Evolutionary conservation across 257 asterid genomes (phyloP).

Genomic region (Schizonepeta tenuifolia): DNA sequence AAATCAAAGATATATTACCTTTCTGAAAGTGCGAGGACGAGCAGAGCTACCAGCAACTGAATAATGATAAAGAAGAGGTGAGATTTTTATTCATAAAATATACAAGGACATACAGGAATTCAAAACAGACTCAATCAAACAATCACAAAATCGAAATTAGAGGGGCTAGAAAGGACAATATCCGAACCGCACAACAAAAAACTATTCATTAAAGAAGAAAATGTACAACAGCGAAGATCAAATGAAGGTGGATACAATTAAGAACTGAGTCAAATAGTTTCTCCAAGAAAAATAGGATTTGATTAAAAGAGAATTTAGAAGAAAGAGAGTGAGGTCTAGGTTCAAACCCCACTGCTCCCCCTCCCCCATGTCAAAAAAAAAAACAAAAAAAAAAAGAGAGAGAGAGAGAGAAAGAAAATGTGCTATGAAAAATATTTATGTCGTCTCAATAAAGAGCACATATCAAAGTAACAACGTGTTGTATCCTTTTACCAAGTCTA

Average conservation of each 20-base stretch:
- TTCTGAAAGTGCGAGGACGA: conserved; percentile 85
- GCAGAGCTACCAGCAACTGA: conserved; percentile 90
- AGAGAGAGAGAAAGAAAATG: too few species aligned
- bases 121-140: neutral
- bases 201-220: neutral
- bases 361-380: too few species aligned
- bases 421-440: neutral
- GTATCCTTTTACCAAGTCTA: neutral
- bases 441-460: neutral
- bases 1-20: conserved; percentile 45
- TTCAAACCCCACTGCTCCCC: too few species aligned
- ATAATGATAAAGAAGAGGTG: conserved; percentile 3
- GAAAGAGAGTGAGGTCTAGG: too few species aligned
- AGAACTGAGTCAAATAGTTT: conserved; percentile 4
- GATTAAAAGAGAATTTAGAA: neutral
- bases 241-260: neutral
- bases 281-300: neutral
- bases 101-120: conserved; percentile 10
- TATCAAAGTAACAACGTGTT: neutral
- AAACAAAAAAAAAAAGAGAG: too few species aligned
- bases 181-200: neutral
- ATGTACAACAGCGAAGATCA: conserved; percentile 8
- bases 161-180: neutral
- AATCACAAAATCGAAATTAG: neutral
- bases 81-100: conserved; percentile 9